Evolutionary conservation across 139 green algal species (phyloP), one percentile per base, ranked within the genome.

Genomic region (Picochlorum sp.): DNA sequence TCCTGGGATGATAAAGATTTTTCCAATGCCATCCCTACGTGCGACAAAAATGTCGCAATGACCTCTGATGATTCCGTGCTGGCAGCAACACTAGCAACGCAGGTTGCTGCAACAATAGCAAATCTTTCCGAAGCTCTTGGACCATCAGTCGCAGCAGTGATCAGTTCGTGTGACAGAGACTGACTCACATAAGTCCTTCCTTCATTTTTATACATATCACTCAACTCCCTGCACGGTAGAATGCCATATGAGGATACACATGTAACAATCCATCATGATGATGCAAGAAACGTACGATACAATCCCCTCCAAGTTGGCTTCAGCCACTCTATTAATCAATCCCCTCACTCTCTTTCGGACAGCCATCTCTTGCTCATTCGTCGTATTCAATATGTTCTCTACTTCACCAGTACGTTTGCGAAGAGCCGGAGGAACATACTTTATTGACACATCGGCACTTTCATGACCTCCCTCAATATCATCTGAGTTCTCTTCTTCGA

Each of bases 241-340:
- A 15, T 18, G 23, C 16, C 9, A 20, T 50, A 55, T 20, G 21
- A 51, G 15, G 15, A 58, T 6, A n/a, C 23, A 32, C 16, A 28
- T 65, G 21, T 15, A n/a, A 30, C 28, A 5, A 30, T 30, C 28
- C 2, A 30, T 30, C 3, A 30, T 30, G 23, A 32, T 54, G n/a
- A 20, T 24, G 16, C n/a, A 9, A 18, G 5, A n/a, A 14, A 47
- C 32, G 41, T 45, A 66, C 65, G 16, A 54, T 2, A 68, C 68
- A 16, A 90, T 86, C 30, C 64, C 52, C 60, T 79, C 68, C 32
- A 94, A 65, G 74, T 88, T 94, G 45, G 71, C 51, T 55, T 88
- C 83, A 0, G 83, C 81, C 57, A 92, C 71, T 32, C 84, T 77
- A 71, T 93, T 93, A 38, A 93, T 74, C 47, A 90, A 73, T 18